Evolutionary conservation across 2,329 filamentous ascomycete species (phyloP), one percentile per base, ranked within the genome.

Genomic region (Cladophialophora psammophila): DNA sequence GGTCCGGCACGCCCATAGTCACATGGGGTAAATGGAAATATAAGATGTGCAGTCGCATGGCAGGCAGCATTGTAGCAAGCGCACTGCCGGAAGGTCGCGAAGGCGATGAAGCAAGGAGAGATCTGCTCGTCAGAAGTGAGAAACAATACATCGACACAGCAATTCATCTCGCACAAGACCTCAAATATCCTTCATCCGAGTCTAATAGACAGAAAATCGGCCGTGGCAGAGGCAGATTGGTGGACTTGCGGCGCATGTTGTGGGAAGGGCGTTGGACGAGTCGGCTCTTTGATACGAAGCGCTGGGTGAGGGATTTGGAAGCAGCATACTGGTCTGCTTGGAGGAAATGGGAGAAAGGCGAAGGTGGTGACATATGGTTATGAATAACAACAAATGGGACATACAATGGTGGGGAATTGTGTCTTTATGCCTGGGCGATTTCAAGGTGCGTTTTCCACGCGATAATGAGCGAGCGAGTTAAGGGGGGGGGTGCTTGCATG

Each of bases 31-130:
- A 95, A 40, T 97, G 98, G 78, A 87, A 91, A 59, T 97, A 97
- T 81, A 99, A 99, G 80, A 99, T 99, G 95, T 99, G 95, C 79
- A 96, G 93, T 52, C 91, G 95, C 62, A 99, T 99, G 91, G 95
- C 94, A 6, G 94, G 95, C 6, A 97, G 93, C 10, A 98, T 99
- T 64, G 84, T 99, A 35, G 91, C 89, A 71, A 95, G 95, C 15
- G 95, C 95, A 0, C 81, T 99, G 3, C 95, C 95, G 0, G 90
- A 88, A 71, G 85, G 83, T 0, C 80, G 83, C 1, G 87, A 88
- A n/a, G 93, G 94, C 2, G 80, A 82, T 6, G 82, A 81, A 65
- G 91, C 91, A 0, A 90, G 90, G 0, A 77, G 80, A 18, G 93
- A 97, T 65, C 84, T 99, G 35, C 93, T 97, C 64, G 92, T 91